Percentiles rank a stretch among this genome's conserved stretches.
phyloP scores from a whole-genome alignment of 495 filamentous ascomycete species.

The Aspergillus saccharolyticus region DNA sequence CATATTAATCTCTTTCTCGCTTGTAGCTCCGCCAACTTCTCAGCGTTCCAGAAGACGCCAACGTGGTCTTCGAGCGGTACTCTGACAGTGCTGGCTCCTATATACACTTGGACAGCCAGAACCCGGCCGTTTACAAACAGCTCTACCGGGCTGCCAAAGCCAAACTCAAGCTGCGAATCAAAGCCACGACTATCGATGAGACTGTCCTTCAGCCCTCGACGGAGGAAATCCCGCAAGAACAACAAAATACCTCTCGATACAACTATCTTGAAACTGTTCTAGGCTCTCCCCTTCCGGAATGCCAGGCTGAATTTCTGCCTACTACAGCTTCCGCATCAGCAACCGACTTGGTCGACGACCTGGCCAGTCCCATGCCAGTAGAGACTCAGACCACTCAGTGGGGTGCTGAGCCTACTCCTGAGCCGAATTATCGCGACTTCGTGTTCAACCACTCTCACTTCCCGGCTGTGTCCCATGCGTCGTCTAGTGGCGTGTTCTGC shows the following conservation, averaged over 20 bases:
- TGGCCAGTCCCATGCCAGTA: constrained; percentile 5
- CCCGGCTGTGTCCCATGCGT: constrained; percentile 30
- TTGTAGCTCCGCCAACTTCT: constrained; percentile 72
- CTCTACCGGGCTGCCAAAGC: constrained; percentile 95
- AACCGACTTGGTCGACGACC: constrained; percentile 8
- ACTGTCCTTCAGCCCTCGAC: constrained; percentile 10
- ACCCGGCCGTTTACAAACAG: constrained; percentile 87
- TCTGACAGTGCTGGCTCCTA: constrained; percentile 87
- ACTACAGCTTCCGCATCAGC: constrained; percentile 7
- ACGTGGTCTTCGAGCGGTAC: constrained; percentile 84
- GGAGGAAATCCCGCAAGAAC: constrained; percentile 4
- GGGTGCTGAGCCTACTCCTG: constrained; percentile 5
- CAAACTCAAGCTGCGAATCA: constrained; percentile 93
- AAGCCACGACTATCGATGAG: constrained; percentile 49
- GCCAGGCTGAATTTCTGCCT: constrained; percentile 13
- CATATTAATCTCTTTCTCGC: constrained; percentile 8
- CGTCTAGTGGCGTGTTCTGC: constrained; percentile 40
- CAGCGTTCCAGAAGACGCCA: constrained; percentile 58
- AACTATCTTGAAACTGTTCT: constrained; percentile 44
- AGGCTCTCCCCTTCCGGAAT: constrained; percentile 28
- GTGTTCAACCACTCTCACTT: constrained; percentile 25
- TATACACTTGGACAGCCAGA: constrained; percentile 70
- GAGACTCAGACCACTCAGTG: constrained; percentile 7
- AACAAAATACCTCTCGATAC: constrained; percentile 23
- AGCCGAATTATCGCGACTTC: constrained; percentile 30